These are phyloP conservation scores for Phytophthora brassicae DNA, from an alignment of 352 stramenopile species.

Conservation along the genomic window DNA sequence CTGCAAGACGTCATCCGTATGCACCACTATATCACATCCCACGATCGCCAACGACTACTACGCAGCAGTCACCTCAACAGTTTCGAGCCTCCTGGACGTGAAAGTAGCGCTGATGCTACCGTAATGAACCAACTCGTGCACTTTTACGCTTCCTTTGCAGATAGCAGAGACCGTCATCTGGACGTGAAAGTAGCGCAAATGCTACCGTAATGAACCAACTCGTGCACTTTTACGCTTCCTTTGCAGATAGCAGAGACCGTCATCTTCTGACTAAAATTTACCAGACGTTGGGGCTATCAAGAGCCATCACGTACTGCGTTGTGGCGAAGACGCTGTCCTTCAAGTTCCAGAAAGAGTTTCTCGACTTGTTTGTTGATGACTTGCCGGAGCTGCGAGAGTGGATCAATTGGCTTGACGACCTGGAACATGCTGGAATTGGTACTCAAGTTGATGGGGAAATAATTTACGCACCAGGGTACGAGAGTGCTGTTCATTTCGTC, in stretches of 20 bases:
- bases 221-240: conserved; percentile 43
- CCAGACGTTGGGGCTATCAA: conserved; percentile 42
- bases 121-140: conserved; percentile 34
- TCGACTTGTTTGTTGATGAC: conserved; percentile 50
- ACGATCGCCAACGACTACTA: conserved; percentile 29
- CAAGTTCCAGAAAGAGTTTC: conserved; percentile 58
- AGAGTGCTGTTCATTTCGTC: conserved; percentile 39
- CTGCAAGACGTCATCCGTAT: conserved; percentile 60
- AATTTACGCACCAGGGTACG: conserved; percentile 14
- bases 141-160: conserved; percentile 48
- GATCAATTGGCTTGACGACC: conserved; percentile 53
- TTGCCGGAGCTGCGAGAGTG: conserved; percentile 45
- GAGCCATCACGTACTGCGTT: conserved; percentile 40
- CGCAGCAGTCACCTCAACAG: conserved; percentile 21
- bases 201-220: conserved; percentile 24
- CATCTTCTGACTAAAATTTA: conserved; percentile 54
- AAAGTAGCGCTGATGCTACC: background rate
- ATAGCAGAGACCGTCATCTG: conserved; percentile 38
- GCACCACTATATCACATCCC: conserved; percentile 49
- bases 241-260: conserved; percentile 48
- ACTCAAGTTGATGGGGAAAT: background rate
- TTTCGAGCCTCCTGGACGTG: conserved; percentile 6
- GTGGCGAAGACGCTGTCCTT: conserved; percentile 41
- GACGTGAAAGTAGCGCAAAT: background rate
- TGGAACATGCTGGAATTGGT: background rate